Conservation (phyloP, 1,284 basidiomycete species). For the Cutaneotrichosporon cutaneum region DNA sequence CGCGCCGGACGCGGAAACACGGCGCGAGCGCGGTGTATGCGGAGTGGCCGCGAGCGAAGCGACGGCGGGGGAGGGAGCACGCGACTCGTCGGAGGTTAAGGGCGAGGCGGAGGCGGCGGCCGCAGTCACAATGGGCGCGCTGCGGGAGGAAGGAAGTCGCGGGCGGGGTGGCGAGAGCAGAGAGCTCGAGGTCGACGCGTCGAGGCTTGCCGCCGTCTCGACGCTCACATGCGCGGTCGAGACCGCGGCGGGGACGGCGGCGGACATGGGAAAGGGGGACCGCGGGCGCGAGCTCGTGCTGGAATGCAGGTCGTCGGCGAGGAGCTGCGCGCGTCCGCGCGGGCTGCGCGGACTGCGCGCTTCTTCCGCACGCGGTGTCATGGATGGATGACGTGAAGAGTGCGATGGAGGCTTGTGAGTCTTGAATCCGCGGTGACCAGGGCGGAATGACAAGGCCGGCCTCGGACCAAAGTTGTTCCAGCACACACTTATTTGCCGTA, state of each 20-base stretch:
- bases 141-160: not conserved
- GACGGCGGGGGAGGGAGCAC: not conserved
- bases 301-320: not conserved
- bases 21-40: conserved; percentile 1
- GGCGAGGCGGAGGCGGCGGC: not conserved
- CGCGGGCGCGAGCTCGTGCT: conserved; percentile 2
- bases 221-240: conserved; percentile 1
- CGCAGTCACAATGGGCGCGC: not conserved
- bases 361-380: conserved; percentile 5
- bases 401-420: not conserved
- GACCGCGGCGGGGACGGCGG: not conserved
- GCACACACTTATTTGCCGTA: not conserved
- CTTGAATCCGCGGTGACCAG: not conserved
- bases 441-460: not conserved
- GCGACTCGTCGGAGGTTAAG: not conserved
- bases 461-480: not conserved
- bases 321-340: not conserved
- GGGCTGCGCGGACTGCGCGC: conserved; percentile 6
- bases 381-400: conserved; percentile 3
- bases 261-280: not conserved
- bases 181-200: not conserved
- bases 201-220: conserved; percentile 3
- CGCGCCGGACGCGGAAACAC: not conserved
- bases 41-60: not conserved
- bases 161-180: not conserved